A percentile compares a stretch with the other conserved stretches of the same genome.
Conservation (phyloP, 148 eudicot species). For the Silene conica region DNA sequence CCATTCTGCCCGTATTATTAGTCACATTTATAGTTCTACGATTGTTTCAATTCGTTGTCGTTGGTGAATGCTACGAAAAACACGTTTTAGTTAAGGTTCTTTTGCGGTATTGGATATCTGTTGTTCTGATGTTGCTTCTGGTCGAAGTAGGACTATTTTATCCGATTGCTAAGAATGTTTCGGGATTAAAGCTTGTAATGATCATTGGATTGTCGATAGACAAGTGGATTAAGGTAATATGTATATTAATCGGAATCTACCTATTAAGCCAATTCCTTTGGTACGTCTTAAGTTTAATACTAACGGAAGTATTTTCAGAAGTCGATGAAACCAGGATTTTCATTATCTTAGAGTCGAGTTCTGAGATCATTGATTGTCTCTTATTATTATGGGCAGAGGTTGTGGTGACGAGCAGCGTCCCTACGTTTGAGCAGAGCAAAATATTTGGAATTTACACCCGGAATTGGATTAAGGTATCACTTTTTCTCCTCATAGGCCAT, state of each 20-base stretch:
- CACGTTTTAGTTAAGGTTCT: neutral
- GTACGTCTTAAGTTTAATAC: neutral
- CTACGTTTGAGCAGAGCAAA: neutral
- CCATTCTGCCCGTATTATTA: neutral
- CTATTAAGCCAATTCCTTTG: neutral
- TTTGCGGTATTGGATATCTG: neutral
- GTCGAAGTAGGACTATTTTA: neutral
- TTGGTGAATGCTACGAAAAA: neutral
- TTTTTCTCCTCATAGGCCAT: slow-evolving; percentile 14
- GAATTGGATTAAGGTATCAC: slow-evolving; percentile 8
- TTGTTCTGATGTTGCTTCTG: neutral
- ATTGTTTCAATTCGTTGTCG: neutral
- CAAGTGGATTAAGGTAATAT: neutral
- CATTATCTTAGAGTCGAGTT: neutral
- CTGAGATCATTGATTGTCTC: slow-evolving; percentile 5
- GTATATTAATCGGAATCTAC: neutral
- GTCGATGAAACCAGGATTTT: neutral
- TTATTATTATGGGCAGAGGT: slow-evolving; percentile 13
- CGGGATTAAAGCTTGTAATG: neutral
- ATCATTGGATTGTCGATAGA: neutral
- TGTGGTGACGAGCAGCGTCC: neutral
- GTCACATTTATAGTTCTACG: neutral
- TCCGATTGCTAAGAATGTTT: neutral
- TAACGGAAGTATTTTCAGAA: no score
- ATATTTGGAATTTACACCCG: slow-evolving; percentile 8